Percentiles rank a stretch among this genome's conserved stretches.
These are phyloP conservation scores for Gremmenia infestans DNA, from an alignment of 2,329 filamentous ascomycete genomes.

Conservation along the genomic window DNA sequence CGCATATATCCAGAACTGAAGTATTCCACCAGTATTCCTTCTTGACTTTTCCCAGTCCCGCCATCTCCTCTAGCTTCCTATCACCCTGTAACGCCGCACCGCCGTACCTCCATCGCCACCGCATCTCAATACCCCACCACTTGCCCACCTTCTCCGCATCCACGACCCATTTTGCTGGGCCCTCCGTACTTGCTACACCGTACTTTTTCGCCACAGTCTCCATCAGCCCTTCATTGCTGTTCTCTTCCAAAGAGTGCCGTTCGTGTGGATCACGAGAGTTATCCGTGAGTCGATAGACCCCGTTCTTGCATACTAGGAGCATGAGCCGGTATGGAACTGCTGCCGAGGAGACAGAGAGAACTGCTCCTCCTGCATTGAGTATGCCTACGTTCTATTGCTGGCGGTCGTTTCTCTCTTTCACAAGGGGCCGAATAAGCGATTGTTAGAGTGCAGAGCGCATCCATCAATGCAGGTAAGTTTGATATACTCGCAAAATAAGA, in stretches of 20 bases:
- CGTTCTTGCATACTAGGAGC: constrained; percentile 24
- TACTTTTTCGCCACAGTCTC: constrained; percentile 25
- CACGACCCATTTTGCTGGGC: constrained; percentile 32
- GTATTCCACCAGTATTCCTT: constrained; percentile 28
- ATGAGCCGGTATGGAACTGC: constrained; percentile 22
- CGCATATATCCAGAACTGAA: background rate
- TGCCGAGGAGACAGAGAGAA: constrained; percentile 23
- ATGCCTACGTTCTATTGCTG: constrained; percentile 27
- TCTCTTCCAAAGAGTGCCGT: constrained; percentile 30
- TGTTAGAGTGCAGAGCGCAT: constrained; percentile 20
- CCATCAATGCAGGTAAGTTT: too few relatives aligned
- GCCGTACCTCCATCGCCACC: constrained; percentile 23
- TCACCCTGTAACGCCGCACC: constrained; percentile 22
- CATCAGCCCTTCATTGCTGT: constrained; percentile 28
- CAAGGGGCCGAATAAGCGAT: constrained; percentile 40
- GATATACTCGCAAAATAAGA: too few relatives aligned
- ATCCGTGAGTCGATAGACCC: constrained; percentile 33
- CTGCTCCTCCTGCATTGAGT: constrained; percentile 26
- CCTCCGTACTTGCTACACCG: constrained; percentile 23
- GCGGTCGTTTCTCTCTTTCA: constrained; percentile 31
- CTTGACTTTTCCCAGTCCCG: constrained; percentile 17
- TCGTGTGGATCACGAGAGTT: constrained; percentile 33
- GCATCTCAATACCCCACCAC: constrained; percentile 36
- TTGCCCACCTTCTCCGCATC: constrained; percentile 34
- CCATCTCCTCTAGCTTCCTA: constrained; percentile 20